These are phyloP conservation scores for Kluyveromyces marxianus DNA, from an alignment of 1,139 yeast species.

Conservation along the genomic window DNA sequence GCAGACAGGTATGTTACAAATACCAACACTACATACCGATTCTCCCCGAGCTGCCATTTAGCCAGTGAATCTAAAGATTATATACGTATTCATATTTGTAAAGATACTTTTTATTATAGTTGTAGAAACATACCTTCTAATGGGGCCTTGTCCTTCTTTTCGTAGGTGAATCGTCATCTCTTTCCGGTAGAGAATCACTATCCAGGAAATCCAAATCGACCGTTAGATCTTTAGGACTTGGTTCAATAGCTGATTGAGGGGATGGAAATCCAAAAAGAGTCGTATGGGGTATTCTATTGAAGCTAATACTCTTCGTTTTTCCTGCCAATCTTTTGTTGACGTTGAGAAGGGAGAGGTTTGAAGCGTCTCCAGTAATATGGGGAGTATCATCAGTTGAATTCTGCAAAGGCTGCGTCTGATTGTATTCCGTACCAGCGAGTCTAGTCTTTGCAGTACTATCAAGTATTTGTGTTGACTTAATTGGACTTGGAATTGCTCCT, in stretches of 20 bases:
- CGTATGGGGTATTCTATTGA: slow-evolving; percentile 16
- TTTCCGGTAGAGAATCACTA: slow-evolving; percentile 9
- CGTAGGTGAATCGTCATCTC: slow-evolving; percentile 13
- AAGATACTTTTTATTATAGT: too few relatives aligned
- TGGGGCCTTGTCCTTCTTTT: slow-evolving; percentile 6
- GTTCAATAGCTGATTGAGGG: slow-evolving; percentile 11
- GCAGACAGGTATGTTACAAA: neutral
- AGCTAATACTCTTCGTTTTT: slow-evolving; percentile 13
- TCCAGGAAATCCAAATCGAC: slow-evolving; percentile 11
- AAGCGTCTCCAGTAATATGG: neutral
- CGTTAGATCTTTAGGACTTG: slow-evolving; percentile 7
- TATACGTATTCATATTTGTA: too few relatives aligned
- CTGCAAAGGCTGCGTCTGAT: slow-evolving; percentile 4
- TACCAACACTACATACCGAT: neutral
- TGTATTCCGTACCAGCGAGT: slow-evolving; percentile 7
- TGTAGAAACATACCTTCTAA: neutral
- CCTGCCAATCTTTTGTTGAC: slow-evolving; percentile 16
- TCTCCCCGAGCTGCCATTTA: too few relatives aligned
- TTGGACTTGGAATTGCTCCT: slow-evolving; percentile 33
- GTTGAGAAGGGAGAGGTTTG: slow-evolving; percentile 11
- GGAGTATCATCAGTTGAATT: slow-evolving; percentile 15
- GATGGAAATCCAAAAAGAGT: slow-evolving; percentile 6
- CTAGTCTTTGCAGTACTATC: slow-evolving; percentile 14
- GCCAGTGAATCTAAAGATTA: too few relatives aligned
- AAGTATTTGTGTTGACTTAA: slow-evolving; percentile 17